phyloP scores from a whole-genome alignment of 1,284 basidiomycete species.

The Ganoderma resinaceum region DNA sequence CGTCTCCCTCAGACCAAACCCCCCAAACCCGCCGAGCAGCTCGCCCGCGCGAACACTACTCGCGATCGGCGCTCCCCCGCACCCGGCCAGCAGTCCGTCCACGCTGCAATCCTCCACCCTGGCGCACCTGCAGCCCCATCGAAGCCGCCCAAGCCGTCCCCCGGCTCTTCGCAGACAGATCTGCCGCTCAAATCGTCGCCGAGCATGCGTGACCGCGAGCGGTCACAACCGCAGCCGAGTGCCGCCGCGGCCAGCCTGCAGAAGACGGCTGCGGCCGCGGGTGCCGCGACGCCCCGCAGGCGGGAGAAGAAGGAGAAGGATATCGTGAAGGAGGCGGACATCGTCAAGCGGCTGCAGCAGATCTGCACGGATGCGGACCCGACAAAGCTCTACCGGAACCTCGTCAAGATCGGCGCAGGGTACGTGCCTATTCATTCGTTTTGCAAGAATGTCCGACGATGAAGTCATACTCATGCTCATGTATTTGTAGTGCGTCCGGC shows the following conservation, averaged over 20 bases:
- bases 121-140: constrained; percentile 26
- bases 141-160: constrained; percentile 54
- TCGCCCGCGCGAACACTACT: constrained; percentile 73
- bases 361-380: constrained; percentile 99
- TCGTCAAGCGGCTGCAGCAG: constrained; percentile 88
- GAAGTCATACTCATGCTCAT: constrained; percentile 1
- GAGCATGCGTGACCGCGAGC: constrained; percentile 28
- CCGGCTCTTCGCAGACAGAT: constrained; percentile 62
- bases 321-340: constrained; percentile 87
- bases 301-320: constrained; percentile 87
- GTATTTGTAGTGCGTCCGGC: constrained; percentile 80
- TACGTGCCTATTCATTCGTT: constrained; percentile 47
- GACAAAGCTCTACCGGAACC: constrained; percentile 89
- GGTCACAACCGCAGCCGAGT: constrained; percentile 48
- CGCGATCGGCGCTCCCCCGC: constrained; percentile 54
- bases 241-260: constrained; percentile 65
- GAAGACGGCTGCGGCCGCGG: constrained; percentile 58
- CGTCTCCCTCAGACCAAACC: constrained; percentile 63
- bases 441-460: background rate
- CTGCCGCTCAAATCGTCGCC: constrained; percentile 52
- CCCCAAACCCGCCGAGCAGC: constrained; percentile 54
- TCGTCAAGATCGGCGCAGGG: constrained; percentile 99
- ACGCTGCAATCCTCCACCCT: constrained; percentile 26
- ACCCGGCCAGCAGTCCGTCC: constrained; percentile 35
- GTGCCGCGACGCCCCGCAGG: constrained; percentile 79